A percentile compares a stretch with the other conserved stretches of the same genome.
phyloP scores from a whole-genome alignment of 2,329 filamentous ascomycete genomes.

The Pseudohalonectria lignicola region DNA sequence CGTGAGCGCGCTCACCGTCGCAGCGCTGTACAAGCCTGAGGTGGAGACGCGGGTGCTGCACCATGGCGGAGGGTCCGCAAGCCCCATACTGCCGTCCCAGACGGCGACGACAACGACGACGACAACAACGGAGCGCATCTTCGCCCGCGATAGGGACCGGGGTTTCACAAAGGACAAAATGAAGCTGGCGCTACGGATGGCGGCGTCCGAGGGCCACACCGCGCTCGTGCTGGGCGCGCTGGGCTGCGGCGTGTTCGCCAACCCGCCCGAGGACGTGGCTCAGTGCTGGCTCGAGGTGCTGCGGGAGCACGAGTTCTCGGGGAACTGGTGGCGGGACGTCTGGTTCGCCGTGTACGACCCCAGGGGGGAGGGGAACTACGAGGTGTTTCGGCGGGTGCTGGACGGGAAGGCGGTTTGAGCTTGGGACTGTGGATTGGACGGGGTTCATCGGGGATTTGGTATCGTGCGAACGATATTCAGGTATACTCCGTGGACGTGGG shows the following conservation, averaged over 20 bases:
- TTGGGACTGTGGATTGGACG: no score
- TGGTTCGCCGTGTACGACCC: conserved; percentile 51
- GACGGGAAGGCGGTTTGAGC: conserved; percentile 19
- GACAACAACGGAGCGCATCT: conserved; percentile 16
- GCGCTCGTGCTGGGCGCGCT: conserved; percentile 56
- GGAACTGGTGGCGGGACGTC: conserved; percentile 52
- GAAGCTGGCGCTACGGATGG: conserved; percentile 46
- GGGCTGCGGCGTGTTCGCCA: conserved; percentile 56
- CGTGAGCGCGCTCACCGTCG: conserved; percentile 49
- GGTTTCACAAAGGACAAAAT: conserved; percentile 52
- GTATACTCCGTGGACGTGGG: no score
- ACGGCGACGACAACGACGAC: no score
- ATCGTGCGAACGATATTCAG: no score
- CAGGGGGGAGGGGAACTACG: conserved; percentile 35
- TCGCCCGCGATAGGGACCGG: conserved; percentile 30
- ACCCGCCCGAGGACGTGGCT: conserved; percentile 52
- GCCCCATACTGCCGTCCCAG: no score
- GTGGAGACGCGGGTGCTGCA: not conserved
- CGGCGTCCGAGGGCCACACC: conserved; percentile 42
- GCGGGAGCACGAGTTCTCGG: conserved; percentile 46
- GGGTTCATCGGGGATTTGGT: no score
- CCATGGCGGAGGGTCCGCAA: no score
- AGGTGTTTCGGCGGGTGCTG: conserved; percentile 34
- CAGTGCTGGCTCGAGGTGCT: conserved; percentile 52
- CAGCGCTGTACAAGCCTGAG: conserved; percentile 28